Conservation (phyloP, 768 basidiomycete species). For the Lentinula guzmanii region DNA sequence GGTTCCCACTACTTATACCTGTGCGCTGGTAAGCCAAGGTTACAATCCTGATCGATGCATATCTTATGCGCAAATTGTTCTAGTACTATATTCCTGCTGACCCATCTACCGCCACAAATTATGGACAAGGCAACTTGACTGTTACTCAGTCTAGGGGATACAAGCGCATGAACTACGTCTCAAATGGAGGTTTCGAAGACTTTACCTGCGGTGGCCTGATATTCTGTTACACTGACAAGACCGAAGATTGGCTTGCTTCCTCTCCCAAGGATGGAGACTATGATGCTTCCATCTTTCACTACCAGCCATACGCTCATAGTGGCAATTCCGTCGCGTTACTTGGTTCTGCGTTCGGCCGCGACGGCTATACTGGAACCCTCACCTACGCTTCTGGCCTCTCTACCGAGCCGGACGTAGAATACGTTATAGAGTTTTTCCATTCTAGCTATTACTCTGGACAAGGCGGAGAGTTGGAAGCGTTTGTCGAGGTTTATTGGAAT, state of each 20-base stretch:
- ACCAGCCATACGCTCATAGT: slow-evolving; percentile 30
- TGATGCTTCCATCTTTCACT: slow-evolving; percentile 41
- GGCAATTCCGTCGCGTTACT: slow-evolving; percentile 34
- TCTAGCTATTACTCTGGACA: slow-evolving; percentile 23
- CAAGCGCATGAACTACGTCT: slow-evolving; percentile 27
- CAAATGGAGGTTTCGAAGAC: slow-evolving; percentile 40
- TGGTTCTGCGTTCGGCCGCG: slow-evolving; percentile 34
- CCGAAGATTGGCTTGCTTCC: slow-evolving; percentile 33
- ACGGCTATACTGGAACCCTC: slow-evolving; percentile 32
- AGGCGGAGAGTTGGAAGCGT: slow-evolving; percentile 24
- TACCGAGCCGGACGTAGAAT: slow-evolving; percentile 30
- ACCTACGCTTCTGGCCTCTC: slow-evolving; percentile 22
- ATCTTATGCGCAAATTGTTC: background rate
- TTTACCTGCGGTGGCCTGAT: slow-evolving; percentile 24
- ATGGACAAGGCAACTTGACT: slow-evolving; percentile 37
- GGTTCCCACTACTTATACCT: slow-evolving; percentile 40
- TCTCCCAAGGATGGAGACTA: slow-evolving; percentile 27
- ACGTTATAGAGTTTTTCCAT: slow-evolving; percentile 38
- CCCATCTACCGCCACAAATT: slow-evolving; percentile 38
- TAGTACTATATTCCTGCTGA: slow-evolving; percentile 39
- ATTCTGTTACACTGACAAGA: slow-evolving; percentile 32
- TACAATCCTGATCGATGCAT: background rate
- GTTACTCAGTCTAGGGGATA: slow-evolving; percentile 45
- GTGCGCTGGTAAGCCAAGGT: slow-evolving; percentile 25
- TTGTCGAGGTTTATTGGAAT: slow-evolving; percentile 40